A percentile compares a stretch with the other conserved stretches of the same genome.
Conservation (phyloP, 2,329 filamentous ascomycete genomes). For the Fusarium drepaniforme region DNA sequence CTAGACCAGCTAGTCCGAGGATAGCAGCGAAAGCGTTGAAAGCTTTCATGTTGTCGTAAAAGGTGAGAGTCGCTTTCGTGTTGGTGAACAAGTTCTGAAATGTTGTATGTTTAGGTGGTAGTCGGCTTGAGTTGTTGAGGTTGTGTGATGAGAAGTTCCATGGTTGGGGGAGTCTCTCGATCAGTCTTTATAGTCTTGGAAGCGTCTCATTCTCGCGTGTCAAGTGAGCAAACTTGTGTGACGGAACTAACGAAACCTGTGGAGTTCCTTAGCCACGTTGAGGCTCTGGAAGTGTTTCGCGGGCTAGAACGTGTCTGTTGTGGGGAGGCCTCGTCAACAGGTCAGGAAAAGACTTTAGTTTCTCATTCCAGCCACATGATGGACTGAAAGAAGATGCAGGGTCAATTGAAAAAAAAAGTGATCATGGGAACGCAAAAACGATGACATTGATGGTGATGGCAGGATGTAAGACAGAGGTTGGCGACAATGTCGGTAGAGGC, state of each 20-base stretch:
- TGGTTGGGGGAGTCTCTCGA: neutral
- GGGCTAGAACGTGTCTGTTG: constrained; percentile 18
- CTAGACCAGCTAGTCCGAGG: constrained; percentile 57
- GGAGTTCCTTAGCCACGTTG: constrained; percentile 23
- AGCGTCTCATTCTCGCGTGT: constrained; percentile 2
- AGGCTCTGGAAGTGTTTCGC: constrained; percentile 3
- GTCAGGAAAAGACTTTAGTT: neutral
- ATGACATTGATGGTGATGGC: constrained; percentile 3
- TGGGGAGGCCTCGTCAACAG: constrained; percentile 6
- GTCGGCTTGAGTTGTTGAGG: neutral
- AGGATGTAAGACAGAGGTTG: constrained; percentile 25
- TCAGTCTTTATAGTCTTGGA: constrained; percentile 28
- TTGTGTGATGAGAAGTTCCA: constrained; percentile 6
- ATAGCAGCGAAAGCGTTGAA: constrained; percentile 48
- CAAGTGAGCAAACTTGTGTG: constrained; percentile 13
- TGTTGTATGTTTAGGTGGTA: neutral
- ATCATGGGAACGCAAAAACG: constrained; percentile 6
- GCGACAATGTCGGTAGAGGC: constrained; percentile 13
- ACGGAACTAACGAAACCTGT: constrained; percentile 31
- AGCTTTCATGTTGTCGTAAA: constrained; percentile 20
- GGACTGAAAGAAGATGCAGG: neutral
- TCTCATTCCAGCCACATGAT: constrained; percentile 2
- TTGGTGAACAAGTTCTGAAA: constrained; percentile 1
- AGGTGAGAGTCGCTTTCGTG: neutral
- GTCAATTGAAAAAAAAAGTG: neutral